These are phyloP conservation scores for Bipolaris bicolor DNA, from an alignment of 2,329 filamentous ascomycete species.

Conservation along the genomic window DNA sequence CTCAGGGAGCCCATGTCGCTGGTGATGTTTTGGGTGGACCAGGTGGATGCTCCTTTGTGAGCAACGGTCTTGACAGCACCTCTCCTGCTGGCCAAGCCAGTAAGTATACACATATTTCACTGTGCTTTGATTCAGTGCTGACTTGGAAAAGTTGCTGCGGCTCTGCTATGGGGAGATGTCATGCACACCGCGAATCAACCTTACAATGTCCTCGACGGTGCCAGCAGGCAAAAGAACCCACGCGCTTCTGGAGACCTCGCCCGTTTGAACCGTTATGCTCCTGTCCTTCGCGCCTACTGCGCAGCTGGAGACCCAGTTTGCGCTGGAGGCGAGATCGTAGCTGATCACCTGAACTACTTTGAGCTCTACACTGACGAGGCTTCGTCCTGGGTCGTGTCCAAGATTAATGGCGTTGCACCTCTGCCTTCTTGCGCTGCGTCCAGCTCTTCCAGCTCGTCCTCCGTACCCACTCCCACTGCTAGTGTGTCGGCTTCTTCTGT, in stretches of 20 bases:
- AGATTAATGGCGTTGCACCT: conserved; percentile 17
- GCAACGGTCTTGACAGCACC: conserved; percentile 24
- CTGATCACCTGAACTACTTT: conserved; percentile 65
- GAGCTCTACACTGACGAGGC: conserved; percentile 30
- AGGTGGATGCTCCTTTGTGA: conserved; percentile 25
- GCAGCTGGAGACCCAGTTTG: conserved; percentile 67
- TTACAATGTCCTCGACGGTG: conserved; percentile 31
- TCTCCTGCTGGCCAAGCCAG: conserved; percentile 29
- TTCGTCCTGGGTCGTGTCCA: conserved; percentile 27
- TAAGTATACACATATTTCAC: conserved; percentile 12
- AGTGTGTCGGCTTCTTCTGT: conserved; percentile 9
- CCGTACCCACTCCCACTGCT: conserved; percentile 7
- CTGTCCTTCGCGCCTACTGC: conserved; percentile 67
- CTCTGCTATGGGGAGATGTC: conserved; percentile 32
- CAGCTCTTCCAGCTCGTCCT: conserved; percentile 8
- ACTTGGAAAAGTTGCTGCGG: conserved; percentile 16
- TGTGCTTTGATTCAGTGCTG: background rate
- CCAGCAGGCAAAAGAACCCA: conserved; percentile 18
- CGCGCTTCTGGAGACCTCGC: conserved; percentile 21
- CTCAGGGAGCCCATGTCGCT: conserved; percentile 64
- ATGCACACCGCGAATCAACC: conserved; percentile 30
- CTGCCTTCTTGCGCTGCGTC: conserved; percentile 1
- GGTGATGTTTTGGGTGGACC: conserved; percentile 63
- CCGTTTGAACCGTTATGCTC: conserved; percentile 43
- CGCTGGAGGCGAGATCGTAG: conserved; percentile 65